A percentile compares a stretch with the other conserved stretches of the same genome.
Conservation (phyloP, 441 rosid species). For the Sinapis alba region DNA sequence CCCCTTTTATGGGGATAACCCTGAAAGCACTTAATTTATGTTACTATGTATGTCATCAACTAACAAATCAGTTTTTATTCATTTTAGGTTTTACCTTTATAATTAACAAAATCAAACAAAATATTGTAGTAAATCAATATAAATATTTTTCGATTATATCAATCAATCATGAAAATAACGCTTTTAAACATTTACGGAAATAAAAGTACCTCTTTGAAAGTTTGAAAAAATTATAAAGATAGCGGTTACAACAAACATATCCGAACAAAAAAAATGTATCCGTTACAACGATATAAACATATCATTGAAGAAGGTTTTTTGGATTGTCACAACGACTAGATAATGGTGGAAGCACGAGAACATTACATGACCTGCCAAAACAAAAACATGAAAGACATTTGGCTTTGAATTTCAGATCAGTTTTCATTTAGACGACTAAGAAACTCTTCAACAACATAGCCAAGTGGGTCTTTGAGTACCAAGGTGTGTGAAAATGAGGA, state of each 20-base stretch:
- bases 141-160: background rate
- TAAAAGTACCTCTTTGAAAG: background rate
- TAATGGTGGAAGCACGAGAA: conserved; percentile 10
- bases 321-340: conserved; percentile 6
- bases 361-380: conserved; percentile 21
- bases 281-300: background rate
- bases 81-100: no score
- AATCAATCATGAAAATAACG: background rate
- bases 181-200: background rate
- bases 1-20: background rate
- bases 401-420: background rate
- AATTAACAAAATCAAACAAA: no score
- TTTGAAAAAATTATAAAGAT: background rate
- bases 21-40: conserved; percentile 1
- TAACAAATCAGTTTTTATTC: background rate
- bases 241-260: background rate
- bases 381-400: background rate
- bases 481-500: conserved; percentile 31
- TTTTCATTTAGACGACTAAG: background rate
- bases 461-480: conserved; percentile 25
- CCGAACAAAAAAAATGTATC: background rate
- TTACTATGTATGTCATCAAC: conserved; percentile 11
- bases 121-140: no score
- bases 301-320: background rate
- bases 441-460: conserved; percentile 2